phyloP scores from a whole-genome alignment of 1,284 basidiomycete genomes.

The Puccinia brachypodii region DNA sequence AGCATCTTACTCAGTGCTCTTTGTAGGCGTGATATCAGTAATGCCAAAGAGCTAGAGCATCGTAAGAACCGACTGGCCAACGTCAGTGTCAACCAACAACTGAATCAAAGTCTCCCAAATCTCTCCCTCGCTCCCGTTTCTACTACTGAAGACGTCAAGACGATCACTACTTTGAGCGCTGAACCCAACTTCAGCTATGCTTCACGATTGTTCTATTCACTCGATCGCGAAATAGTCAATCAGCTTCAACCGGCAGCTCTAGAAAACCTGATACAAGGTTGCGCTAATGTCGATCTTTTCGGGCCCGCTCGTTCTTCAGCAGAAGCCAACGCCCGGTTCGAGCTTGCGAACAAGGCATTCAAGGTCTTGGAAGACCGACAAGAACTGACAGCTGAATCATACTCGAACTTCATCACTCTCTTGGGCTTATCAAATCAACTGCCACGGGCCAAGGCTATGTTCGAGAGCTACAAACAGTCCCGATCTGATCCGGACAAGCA shows the following conservation, averaged over 20 bases:
- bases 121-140: slow-evolving; percentile 26
- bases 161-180: background rate
- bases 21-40: slow-evolving; percentile 34
- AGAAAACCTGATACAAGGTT: slow-evolving; percentile 26
- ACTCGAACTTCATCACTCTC: slow-evolving; percentile 21
- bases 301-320: background rate
- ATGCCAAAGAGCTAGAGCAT: slow-evolving; percentile 18
- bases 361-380: slow-evolving; percentile 29
- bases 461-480: slow-evolving; percentile 34
- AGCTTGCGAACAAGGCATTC: slow-evolving; percentile 38
- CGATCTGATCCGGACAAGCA: background rate
- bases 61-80: slow-evolving; percentile 27
- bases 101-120: slow-evolving; percentile 42
- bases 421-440: slow-evolving; percentile 25
- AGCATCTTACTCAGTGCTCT: slow-evolving; percentile 43
- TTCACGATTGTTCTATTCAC: slow-evolving; percentile 15
- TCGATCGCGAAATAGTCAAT: slow-evolving; percentile 14
- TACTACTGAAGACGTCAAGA: slow-evolving; percentile 23
- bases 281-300: slow-evolving; percentile 19
- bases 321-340: background rate
- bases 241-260: slow-evolving; percentile 38
- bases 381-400: slow-evolving; percentile 25
- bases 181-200: slow-evolving; percentile 42
- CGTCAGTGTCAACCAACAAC: slow-evolving; percentile 35
- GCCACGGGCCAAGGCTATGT: slow-evolving; percentile 12